Percentiles rank a stretch among this genome's conserved stretches.
These are phyloP conservation scores for Lagenidium giganteum DNA, from an alignment of 352 stramenopile genomes.

Conservation along the genomic window DNA sequence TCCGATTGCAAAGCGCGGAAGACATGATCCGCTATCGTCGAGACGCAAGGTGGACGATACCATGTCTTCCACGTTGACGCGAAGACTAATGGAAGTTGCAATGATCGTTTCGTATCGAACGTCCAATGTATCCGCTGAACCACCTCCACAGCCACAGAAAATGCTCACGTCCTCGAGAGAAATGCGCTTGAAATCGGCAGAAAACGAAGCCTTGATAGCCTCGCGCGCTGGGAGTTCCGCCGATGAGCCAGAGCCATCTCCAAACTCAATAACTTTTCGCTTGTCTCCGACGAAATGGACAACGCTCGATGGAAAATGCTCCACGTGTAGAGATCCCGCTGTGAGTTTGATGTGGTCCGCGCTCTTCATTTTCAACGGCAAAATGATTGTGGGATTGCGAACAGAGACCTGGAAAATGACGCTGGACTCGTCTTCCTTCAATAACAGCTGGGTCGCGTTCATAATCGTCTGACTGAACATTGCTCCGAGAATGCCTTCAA, in stretches of 20 bases:
- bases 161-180: slow-evolving; percentile 52
- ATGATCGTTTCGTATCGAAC: slow-evolving; percentile 23
- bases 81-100: slow-evolving; percentile 34
- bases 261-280: too few species aligned
- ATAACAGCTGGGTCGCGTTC: slow-evolving; percentile 64
- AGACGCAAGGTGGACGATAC: slow-evolving; percentile 39
- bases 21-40: slow-evolving; percentile 22
- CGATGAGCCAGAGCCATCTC: too few species aligned
- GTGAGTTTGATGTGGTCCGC: slow-evolving; percentile 54
- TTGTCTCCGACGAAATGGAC: slow-evolving; percentile 38
- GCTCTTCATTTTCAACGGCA: slow-evolving; percentile 54
- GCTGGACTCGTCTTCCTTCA: slow-evolving; percentile 54
- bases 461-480: slow-evolving; percentile 68
- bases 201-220: slow-evolving; percentile 16
- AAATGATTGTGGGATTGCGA: slow-evolving; percentile 54
- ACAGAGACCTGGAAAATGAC: slow-evolving; percentile 49
- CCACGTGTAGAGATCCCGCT: slow-evolving; percentile 42
- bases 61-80: slow-evolving; percentile 66
- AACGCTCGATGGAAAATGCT: slow-evolving; percentile 57
- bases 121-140: neutral
- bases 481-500: slow-evolving; percentile 72
- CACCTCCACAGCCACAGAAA: too few species aligned
- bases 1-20: slow-evolving; percentile 61
- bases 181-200: slow-evolving; percentile 31
- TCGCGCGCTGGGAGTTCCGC: too few species aligned